Base-by-base conservation (phyloP, 2,329 filamentous ascomycete genomes). In the Colletotrichum eremochloae region DNA sequence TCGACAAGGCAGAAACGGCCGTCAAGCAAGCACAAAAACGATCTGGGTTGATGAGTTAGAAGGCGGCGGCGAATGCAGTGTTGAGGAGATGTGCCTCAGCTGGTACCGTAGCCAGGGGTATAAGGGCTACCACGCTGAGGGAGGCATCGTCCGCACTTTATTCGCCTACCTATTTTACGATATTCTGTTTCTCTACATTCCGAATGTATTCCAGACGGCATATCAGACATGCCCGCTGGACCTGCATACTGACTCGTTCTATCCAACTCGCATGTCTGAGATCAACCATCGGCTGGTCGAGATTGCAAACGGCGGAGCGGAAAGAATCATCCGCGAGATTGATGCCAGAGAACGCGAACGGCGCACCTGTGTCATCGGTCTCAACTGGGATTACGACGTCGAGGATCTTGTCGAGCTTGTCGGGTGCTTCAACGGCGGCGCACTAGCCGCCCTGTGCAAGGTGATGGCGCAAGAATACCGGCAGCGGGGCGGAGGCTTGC, bases 391-490 rank as follows among this genome's bases (percentile, higher is more conserved):
- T 58, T 98, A 95, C 79, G 91, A 92, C 48, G 81, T 95, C 7
- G 86, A 90, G 5, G 95, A 98, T 79, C 82, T 99, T 36, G 79
- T 93, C 8, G 94, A 97, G 80, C 92, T 98, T 72, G 91, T 92
- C 6, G 79, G 83, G 33, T 96, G 93, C 82, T 97, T 97, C 78
- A 87, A 91, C 40, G 92, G 93, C n/a, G 89, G 91, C 73, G 94
- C 94, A 1, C 85, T 99, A 72, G 94, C 93, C 7, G 91, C 91
- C 0, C 87, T 98, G 40, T 98, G 96, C 84, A 96, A 96, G 81
- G 94, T 98, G 52, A 91, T 98, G 88, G 95, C 94, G 52, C 95
- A 99, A 82, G 96, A 99, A 81, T 99, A 99, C 82, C 90, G 91
- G 75, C 92, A 94, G 76, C 86, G 96, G 62, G 94, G 94, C 5